Percentiles rank a stretch among this genome's conserved stretches.
Conservation (phyloP, 2,329 filamentous ascomycete genomes). For the Sclerotinia subarctica region DNA sequence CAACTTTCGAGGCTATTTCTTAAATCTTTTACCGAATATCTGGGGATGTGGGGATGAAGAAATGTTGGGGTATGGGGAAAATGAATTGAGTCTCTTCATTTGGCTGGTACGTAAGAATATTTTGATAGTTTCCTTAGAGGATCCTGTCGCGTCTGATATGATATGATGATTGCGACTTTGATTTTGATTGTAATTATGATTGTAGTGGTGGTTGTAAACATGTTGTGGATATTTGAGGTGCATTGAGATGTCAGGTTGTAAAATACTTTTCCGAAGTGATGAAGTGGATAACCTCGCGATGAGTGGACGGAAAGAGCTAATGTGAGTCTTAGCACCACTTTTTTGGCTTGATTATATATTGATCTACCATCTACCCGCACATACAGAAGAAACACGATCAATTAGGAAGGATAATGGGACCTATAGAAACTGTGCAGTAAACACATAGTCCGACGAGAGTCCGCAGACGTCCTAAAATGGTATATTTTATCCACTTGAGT, state of each 20-base stretch:
- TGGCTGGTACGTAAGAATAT: background rate
- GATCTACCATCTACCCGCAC: background rate
- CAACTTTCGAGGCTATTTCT: background rate
- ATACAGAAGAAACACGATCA: background rate
- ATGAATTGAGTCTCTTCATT: background rate
- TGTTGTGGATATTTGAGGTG: background rate
- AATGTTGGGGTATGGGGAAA: slow-evolving; percentile 5
- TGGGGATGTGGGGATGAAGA: background rate
- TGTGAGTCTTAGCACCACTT: background rate
- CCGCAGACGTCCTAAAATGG: too few species aligned
- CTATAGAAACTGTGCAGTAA: too few species aligned
- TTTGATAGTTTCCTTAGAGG: background rate
- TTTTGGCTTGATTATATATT: background rate
- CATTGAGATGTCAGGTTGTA: background rate
- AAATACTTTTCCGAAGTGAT: background rate
- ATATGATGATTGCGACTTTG: background rate
- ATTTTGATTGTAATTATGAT: background rate
- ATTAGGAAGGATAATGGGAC: background rate
- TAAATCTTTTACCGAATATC: background rate
- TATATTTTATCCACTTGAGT: too few species aligned
- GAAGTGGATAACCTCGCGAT: background rate
- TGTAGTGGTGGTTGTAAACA: background rate
- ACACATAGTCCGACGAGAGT: too few species aligned
- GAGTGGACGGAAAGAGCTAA: background rate
- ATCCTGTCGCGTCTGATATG: background rate